Conservation (phyloP, 2,329 filamentous ascomycete genomes). For the Fusarium incarnatum region DNA sequence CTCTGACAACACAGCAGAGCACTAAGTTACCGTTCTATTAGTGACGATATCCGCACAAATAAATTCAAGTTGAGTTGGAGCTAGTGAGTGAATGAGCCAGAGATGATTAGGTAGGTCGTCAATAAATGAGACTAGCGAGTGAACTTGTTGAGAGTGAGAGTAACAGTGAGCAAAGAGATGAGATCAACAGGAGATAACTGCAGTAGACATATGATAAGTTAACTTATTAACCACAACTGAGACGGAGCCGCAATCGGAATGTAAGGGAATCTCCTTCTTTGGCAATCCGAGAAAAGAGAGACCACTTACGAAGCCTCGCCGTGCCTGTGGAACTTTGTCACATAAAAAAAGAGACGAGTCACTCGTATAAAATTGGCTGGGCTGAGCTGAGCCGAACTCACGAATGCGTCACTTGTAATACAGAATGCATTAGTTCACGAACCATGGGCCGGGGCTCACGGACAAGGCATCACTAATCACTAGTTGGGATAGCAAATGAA, state of each 20-base stretch:
- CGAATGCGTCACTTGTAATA: constrained; percentile 12
- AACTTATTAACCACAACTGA: not conserved
- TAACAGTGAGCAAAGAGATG: not conserved
- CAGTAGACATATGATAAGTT: not conserved
- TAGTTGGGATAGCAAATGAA: not conserved
- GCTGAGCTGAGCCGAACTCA: not conserved
- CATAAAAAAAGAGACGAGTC: constrained; percentile 6
- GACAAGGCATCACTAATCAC: constrained; percentile 10
- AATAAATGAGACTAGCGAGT: constrained; percentile 12
- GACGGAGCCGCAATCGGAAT: constrained; percentile 28
- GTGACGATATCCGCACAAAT: not conserved
- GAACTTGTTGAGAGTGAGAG: constrained; percentile 3
- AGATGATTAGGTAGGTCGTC: constrained; percentile 12
- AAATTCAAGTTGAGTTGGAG: constrained; percentile 22
- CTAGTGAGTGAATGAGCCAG: constrained; percentile 28
- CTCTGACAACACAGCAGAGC: not conserved
- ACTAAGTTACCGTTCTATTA: not conserved
- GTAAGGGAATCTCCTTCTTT: constrained; percentile 18
- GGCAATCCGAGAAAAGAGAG: constrained; percentile 19
- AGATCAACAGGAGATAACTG: constrained; percentile 9
- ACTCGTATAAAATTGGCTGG: constrained; percentile 1
- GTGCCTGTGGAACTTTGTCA: constrained; percentile 18
- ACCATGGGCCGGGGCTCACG: constrained; percentile 17
- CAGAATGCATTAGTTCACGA: constrained; percentile 10
- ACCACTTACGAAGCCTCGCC: constrained; percentile 25